Conservation (phyloP, 2,329 filamentous ascomycete species). For the Graphiopsis chlorocephala region DNA sequence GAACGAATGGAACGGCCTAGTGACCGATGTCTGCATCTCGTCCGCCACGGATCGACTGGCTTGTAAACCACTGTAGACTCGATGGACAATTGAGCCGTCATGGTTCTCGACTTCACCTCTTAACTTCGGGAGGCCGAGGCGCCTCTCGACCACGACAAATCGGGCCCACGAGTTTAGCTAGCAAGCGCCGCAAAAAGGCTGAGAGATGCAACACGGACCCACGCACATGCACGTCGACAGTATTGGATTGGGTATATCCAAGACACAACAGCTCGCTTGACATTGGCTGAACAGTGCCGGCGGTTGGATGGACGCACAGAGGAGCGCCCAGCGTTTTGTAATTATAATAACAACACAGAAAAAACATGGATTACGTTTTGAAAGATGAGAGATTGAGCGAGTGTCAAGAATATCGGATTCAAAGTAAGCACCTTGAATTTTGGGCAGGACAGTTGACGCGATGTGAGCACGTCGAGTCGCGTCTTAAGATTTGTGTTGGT, state of each 20-base stretch:
- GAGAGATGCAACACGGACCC: neutral
- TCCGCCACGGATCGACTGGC: neutral
- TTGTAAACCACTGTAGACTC: neutral
- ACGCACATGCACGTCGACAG: slow-evolving; percentile 10
- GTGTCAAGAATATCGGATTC: neutral
- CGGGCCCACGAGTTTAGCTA: neutral
- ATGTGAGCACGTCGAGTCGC: no score
- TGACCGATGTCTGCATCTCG: neutral
- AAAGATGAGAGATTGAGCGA: neutral
- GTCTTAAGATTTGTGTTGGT: no score
- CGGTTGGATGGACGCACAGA: neutral
- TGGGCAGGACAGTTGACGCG: no score
- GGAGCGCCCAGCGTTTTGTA: slow-evolving; percentile 1
- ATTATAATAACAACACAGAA: slow-evolving; percentile 7
- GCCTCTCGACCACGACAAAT: neutral
- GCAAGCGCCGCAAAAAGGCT: neutral
- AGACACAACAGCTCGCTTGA: slow-evolving; percentile 15
- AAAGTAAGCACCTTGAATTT: no score
- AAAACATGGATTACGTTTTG: neutral
- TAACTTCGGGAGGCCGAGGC: neutral
- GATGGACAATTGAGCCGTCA: neutral
- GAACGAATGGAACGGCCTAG: neutral
- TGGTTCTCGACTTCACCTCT: neutral
- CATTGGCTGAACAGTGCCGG: slow-evolving; percentile 15
- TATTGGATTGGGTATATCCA: slow-evolving; percentile 8